Base-by-base conservation (phyloP, 371 early-diverging fungal genomes). In the Rhizopus delemar region DNA sequence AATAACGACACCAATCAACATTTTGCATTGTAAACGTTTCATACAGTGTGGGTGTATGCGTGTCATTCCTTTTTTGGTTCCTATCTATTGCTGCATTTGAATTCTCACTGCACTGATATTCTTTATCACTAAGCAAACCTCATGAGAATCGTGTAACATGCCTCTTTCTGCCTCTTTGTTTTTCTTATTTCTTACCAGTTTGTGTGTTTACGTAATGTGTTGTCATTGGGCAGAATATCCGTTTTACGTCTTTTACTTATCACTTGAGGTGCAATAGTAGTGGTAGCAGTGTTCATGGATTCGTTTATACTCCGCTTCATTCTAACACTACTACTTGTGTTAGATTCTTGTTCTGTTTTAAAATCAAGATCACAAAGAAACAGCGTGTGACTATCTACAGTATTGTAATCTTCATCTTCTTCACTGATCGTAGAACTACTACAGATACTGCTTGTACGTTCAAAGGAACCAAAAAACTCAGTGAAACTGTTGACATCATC, bases 1-100 rank as follows among this genome's bases (percentile, higher is more conserved):
- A 95, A 65, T 94, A 95, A 46, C 94, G 87, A 73, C 95, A 95
- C 95, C 95, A 95, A 70, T 93, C 89, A 57, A 90, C 69, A 51
- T 81, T 84, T 6, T 77, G 76, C 62, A 85, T 75, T 28, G 86
- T 84, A 52, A 89, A 72, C 41, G 75, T 74, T 71, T 91, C 83
- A 67, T 83, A 91, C 8, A 91, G 62, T 8, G 90, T 89, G 31
- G 65, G 56, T 5, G 57, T 41, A 12, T 39, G 5, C 9, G 32
- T 55, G 32, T 15, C 56, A 11, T 52, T 52, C 36, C 16, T 36
- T 16, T 36, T 50, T 3, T 32, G 13, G 8, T 50, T 35, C 3
- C 22, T n/a, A 3, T 16, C 52, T 36, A 3, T 33, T 35, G 11
- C 56, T 55, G 46, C 28, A 43, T 55, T 41, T 34, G 22, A 32